Percentiles rank a stretch among this genome's conserved stretches.
Evolutionary conservation across 495 filamentous ascomycete genomes (phyloP).

Genomic region (Tuber umbilicatum): DNA sequence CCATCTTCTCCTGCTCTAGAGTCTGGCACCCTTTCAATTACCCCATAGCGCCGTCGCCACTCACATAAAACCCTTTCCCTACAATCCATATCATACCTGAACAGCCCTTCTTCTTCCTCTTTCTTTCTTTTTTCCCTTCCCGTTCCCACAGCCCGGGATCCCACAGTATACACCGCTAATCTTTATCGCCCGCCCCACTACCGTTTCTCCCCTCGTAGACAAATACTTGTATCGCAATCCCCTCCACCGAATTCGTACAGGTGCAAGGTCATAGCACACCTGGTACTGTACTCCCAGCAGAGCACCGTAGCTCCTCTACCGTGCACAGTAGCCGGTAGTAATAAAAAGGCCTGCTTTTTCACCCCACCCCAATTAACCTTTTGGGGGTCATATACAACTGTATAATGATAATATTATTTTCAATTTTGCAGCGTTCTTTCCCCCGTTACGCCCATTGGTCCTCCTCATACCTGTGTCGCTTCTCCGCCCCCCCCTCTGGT

Average conservation of each 20-base stretch:
- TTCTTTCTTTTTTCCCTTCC: slow-evolving; percentile 9
- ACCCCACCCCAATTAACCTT: slow-evolving; percentile 34
- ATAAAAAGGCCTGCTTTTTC: slow-evolving; percentile 16
- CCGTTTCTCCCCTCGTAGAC: background rate
- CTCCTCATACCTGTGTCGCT: slow-evolving; percentile 6
- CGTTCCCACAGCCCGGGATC: slow-evolving; percentile 25
- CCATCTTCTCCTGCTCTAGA: background rate
- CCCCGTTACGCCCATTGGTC: slow-evolving; percentile 23
- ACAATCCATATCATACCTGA: slow-evolving; percentile 6
- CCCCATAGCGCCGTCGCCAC: background rate
- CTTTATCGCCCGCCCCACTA: slow-evolving; percentile 11
- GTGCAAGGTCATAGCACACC: background rate
- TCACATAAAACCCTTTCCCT: background rate
- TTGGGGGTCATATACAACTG: slow-evolving; percentile 27
- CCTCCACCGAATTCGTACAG: background rate
- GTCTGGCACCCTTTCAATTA: background rate
- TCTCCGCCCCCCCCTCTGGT: background rate
- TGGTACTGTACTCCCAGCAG: background rate
- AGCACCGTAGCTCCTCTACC: background rate
- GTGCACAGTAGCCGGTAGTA: background rate
- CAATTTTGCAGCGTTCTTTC: slow-evolving; percentile 33
- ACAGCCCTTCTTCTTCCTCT: slow-evolving; percentile 19
- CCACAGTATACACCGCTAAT: slow-evolving; percentile 24
- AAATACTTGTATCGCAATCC: background rate
- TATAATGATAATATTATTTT: too few relatives aligned